Conservation (phyloP, 352 stramenopile genomes). For the Phytophthora pseudosyringae region DNA sequence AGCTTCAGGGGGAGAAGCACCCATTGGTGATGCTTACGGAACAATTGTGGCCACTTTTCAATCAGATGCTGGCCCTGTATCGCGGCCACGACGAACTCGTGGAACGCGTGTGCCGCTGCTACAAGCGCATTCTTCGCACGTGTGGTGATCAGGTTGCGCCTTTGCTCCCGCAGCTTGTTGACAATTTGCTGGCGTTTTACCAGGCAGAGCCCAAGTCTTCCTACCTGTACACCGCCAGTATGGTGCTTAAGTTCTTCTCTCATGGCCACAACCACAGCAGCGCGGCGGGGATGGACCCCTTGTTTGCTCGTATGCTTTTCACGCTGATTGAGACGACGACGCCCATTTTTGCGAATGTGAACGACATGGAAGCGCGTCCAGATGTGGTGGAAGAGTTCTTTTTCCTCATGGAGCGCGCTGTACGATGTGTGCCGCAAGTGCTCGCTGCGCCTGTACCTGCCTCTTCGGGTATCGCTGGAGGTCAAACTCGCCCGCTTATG, state of each 20-base stretch:
- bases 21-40: constrained; percentile 79
- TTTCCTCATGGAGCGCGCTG: constrained; percentile 92
- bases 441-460: constrained; percentile 55
- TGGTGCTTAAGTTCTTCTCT: constrained; percentile 84
- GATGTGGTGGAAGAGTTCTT: constrained; percentile 98
- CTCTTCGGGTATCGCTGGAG: constrained; percentile 8
- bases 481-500: constrained; percentile 55
- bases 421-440: constrained; percentile 84
- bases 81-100: constrained; percentile 77
- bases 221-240: constrained; percentile 84
- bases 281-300: constrained; percentile 41
- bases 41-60: constrained; percentile 80
- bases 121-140: constrained; percentile 88
- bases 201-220: constrained; percentile 82
- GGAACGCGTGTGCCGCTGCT: constrained; percentile 84
- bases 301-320: constrained; percentile 68
- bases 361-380: constrained; percentile 79
- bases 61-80: constrained; percentile 84
- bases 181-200: constrained; percentile 83
- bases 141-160: constrained; percentile 67
- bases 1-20: constrained; percentile 32
- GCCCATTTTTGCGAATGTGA: constrained; percentile 75
- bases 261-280: constrained; percentile 31
- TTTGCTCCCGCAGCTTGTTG: constrained; percentile 74
- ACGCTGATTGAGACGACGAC: constrained; percentile 80